Evolutionary conservation across 345 rosid species (phyloP).

Genomic region (Laguncularia racemosa): DNA sequence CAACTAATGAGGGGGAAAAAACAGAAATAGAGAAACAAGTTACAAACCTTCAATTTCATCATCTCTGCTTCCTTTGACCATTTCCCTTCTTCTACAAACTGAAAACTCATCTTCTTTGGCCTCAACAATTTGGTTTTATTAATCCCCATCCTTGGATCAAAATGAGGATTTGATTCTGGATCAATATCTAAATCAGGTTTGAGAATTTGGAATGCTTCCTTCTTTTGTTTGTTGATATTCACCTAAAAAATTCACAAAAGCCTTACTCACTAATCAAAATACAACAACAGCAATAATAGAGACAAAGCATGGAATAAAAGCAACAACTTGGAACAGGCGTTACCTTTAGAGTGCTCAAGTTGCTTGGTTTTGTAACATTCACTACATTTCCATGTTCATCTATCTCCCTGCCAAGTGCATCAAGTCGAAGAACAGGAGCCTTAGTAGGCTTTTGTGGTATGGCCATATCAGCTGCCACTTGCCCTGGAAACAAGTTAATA

Average conservation of each 20-base stretch:
- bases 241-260: conserved; percentile 42
- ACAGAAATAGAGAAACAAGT: neutral
- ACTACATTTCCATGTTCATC: conserved; percentile 92
- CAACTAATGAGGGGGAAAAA: conserved; percentile 5
- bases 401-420: conserved; percentile 93
- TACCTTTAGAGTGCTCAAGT: conserved; percentile 96
- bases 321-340: neutral
- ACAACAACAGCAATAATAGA: neutral
- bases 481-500: conserved; percentile 74
- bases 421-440: conserved; percentile 85
- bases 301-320: conserved; percentile 5
- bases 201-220: conserved; percentile 92
- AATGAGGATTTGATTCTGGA: conserved; percentile 75
- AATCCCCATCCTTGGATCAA: conserved; percentile 78
- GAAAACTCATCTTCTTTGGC: conserved; percentile 82
- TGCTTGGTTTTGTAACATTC: conserved; percentile 73
- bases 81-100: conserved; percentile 97
- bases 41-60: conserved; percentile 61
- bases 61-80: conserved; percentile 94
- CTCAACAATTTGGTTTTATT: conserved; percentile 75
- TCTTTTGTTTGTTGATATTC: conserved; percentile 93
- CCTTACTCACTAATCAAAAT: no score
- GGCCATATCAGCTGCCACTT: conserved; percentile 38
- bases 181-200: conserved; percentile 87
- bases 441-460: conserved; percentile 73